Evolutionary conservation across 1,139 yeast species (phyloP).

Genomic region (Suhomyces anneliseae): DNA sequence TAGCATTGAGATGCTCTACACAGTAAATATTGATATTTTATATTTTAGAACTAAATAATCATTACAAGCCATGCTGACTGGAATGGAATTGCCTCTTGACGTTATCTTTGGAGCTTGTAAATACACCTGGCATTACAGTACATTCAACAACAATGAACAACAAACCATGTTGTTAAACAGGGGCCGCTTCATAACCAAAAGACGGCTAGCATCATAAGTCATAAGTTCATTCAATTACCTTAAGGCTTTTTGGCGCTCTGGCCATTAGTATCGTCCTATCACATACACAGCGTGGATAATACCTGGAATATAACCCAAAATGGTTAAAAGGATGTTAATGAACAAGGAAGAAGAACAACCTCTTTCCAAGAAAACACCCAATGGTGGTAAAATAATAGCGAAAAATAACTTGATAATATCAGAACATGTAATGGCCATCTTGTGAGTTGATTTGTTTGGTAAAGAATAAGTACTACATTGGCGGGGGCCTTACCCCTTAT

Average conservation of each 20-base stretch:
- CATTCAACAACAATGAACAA: no score
- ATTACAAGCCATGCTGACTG: no score
- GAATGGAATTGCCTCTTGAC: no score
- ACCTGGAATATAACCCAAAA: conserved; percentile 67
- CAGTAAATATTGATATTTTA: no score
- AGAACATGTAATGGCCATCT: conserved; percentile 53
- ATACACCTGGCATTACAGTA: no score
- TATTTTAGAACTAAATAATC: no score
- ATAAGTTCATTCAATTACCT: no score
- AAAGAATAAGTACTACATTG: not conserved
- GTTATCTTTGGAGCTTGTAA: no score
- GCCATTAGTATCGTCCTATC: conserved; percentile 36
- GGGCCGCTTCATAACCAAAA: not conserved
- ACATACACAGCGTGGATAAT: conserved; percentile 64
- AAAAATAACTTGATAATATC: conserved; percentile 61
- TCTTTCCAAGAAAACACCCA: conserved; percentile 71
- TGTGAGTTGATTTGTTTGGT: conserved; percentile 5
- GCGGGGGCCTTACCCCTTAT: not conserved
- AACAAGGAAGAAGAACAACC: conserved; percentile 61
- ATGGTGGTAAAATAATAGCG: conserved; percentile 69
- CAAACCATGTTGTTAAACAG: no score
- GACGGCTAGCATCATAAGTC: not conserved
- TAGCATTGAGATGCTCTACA: no score
- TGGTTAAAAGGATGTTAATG: conserved; percentile 59
- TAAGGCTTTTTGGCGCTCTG: not conserved